A percentile compares a stretch with the other conserved stretches of the same genome.
Conservation (phyloP, 257 asterid species). For the Phtheirospermum japonicum region DNA sequence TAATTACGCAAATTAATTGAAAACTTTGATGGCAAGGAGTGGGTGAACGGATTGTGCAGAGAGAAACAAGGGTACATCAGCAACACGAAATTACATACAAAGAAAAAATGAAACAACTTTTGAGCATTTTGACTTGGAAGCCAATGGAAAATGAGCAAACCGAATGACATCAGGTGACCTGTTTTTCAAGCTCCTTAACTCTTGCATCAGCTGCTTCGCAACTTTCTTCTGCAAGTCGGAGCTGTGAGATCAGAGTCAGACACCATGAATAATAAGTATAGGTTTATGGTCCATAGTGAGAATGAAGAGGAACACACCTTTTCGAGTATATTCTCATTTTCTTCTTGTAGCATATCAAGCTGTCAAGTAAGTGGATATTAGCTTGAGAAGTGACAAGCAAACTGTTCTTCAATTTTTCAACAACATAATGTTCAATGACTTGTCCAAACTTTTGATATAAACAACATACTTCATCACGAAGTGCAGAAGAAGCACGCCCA, state of each 20-base stretch:
- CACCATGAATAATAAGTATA: constrained; percentile 19
- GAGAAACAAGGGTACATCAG: background rate
- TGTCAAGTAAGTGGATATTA: constrained; percentile 44
- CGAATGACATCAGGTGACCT: constrained; percentile 44
- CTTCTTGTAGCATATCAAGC: constrained; percentile 96
- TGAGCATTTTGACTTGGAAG: constrained; percentile 23
- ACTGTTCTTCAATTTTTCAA: background rate
- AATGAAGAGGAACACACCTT: constrained; percentile 52
- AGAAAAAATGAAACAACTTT: constrained; percentile 9
- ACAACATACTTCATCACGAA: constrained; percentile 72
- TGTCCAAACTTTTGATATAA: constrained; percentile 1
- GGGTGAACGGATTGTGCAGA: background rate
- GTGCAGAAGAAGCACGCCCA: constrained; percentile 73
- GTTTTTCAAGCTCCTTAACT: constrained; percentile 94
- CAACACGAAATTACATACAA: background rate
- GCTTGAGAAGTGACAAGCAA: constrained; percentile 24
- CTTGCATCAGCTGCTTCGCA: constrained; percentile 84
- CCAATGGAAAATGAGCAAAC: constrained; percentile 11
- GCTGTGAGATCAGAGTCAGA: constrained; percentile 49
- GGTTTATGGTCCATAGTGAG: constrained; percentile 15
- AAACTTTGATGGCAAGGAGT: constrained; percentile 8
- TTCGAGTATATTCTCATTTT: constrained; percentile 73
- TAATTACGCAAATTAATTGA: constrained; percentile 4
- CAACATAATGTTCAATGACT: constrained; percentile 21
- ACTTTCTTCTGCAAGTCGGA: constrained; percentile 72